phyloP scores from a whole-genome alignment of 2,329 filamentous ascomycete genomes.

The Diaporthe eres region DNA sequence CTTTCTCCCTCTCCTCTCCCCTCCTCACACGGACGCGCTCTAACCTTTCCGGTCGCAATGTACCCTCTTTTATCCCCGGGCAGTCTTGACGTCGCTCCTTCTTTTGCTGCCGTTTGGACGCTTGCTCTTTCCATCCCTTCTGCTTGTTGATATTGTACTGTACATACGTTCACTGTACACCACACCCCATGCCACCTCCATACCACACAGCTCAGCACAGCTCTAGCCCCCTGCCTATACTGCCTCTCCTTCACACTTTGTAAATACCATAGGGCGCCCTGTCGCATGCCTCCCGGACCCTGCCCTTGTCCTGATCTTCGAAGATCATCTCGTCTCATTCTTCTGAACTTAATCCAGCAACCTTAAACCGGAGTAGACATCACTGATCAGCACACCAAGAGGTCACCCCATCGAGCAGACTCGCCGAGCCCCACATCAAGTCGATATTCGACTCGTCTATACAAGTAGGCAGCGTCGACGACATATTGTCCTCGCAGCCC shows the following conservation, averaged over 20 bases:
- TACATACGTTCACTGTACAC: conserved; percentile 21
- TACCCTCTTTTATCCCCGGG: conserved; percentile 21
- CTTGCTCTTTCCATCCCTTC: conserved; percentile 17
- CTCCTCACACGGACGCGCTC: conserved; percentile 28
- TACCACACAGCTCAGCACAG: not conserved
- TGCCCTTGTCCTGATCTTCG: conserved; percentile 25
- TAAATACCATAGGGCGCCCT: conserved; percentile 9
- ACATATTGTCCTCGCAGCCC: conserved; percentile 12
- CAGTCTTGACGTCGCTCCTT: conserved; percentile 29
- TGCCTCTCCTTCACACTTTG: not conserved
- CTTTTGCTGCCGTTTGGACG: conserved; percentile 25
- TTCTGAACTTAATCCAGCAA: conserved; percentile 27
- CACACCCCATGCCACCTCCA: conserved; percentile 5
- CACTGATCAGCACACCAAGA: conserved; percentile 26
- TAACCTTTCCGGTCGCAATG: conserved; percentile 25
- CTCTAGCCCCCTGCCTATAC: not conserved
- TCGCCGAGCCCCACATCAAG: conserved; percentile 11
- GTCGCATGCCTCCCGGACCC: conserved; percentile 12
- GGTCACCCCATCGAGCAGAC: conserved; percentile 4
- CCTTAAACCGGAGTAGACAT: conserved; percentile 24
- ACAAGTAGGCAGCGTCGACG: not conserved
- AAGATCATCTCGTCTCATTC: conserved; percentile 32
- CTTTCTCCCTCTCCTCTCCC: conserved; percentile 8
- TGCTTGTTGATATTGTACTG: conserved; percentile 32
- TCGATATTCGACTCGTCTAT: not conserved